A percentile compares a stretch with the other conserved stretches of the same genome.
These are phyloP conservation scores for Mucor mucedo DNA, from an alignment of 371 early-diverging fungal genomes.

Conservation along the genomic window DNA sequence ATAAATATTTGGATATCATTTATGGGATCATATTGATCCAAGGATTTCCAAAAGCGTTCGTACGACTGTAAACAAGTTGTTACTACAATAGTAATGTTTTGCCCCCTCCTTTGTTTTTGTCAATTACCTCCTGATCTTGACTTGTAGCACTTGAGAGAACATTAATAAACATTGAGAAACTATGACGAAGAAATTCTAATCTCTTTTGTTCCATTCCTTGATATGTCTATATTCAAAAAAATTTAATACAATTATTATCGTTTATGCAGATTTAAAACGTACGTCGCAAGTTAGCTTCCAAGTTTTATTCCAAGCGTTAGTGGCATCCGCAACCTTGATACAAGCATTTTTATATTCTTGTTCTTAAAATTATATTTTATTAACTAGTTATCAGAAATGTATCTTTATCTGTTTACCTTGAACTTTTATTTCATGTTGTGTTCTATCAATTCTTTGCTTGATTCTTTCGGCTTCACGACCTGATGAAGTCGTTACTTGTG, in stretches of 20 bases:
- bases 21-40: slow-evolving; percentile 74
- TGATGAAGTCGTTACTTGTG: slow-evolving; percentile 39
- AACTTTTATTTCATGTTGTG: slow-evolving; percentile 40
- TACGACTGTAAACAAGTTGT: slow-evolving; percentile 60
- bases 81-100: not conserved
- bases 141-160: slow-evolving; percentile 82
- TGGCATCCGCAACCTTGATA: slow-evolving; percentile 67
- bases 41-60: slow-evolving; percentile 70
- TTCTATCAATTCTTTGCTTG: slow-evolving; percentile 38
- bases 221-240: slow-evolving; percentile 49
- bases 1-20: slow-evolving; percentile 77
- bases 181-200: slow-evolving; percentile 80
- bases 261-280: not conserved
- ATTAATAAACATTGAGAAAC: slow-evolving; percentile 87
- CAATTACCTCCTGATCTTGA: slow-evolving; percentile 82
- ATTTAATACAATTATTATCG: too few relatives aligned
- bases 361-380: slow-evolving; percentile 40
- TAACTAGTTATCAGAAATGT: not conserved
- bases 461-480: slow-evolving; percentile 43
- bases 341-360: slow-evolving; percentile 74
- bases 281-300: slow-evolving; percentile 75
- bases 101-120: not conserved
- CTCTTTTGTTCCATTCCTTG: slow-evolving; percentile 91
- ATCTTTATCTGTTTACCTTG: slow-evolving; percentile 32
- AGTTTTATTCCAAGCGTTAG: slow-evolving; percentile 72